Base-by-base conservation (phyloP, 495 filamentous ascomycete species). In the Pseudomonodictys pantanalensis region DNA sequence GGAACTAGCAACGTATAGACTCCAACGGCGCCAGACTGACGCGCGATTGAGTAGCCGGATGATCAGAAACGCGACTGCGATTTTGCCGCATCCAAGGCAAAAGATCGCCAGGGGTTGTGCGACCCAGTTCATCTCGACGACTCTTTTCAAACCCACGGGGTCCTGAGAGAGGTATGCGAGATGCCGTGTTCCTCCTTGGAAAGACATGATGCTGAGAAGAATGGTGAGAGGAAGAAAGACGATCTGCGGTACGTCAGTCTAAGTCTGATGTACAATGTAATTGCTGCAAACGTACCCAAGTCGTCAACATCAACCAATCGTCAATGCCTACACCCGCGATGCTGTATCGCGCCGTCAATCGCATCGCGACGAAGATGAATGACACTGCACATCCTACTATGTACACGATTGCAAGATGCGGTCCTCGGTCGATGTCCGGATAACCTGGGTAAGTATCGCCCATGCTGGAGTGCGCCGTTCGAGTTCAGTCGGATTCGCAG, bases 271-370 rank as follows among this genome's bases (percentile, higher is more conserved):
- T 23, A 15, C 3, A 26, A 22, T 42, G 11, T 5, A 29, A n/a
- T 22, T 15, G 38, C 11, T n/a, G n/a, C 24, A 38, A 10, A 59
- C 56, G 8, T 54, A 54, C 57, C 57, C 57, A 60, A 26, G 49
- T 53, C 20, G 51, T 32, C 26, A 60, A 48, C 57, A 60, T 60
- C 23, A 3, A 33, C 57, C 57, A 60, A 26, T 60, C 57, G 46
- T 60, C 57, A 32, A 60, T 60, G 4, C 57, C 50, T 12, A 60
- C 57, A 47, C 57, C 39, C 7, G 57, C 49, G 25, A 60, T 60
- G 24, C 57, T 60, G 49, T 51, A 60, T 24, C 57, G 23, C 18
- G 57, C 57, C 23, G 30, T 43, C 3, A 60, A 33, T 30, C 57
- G 15, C 57, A 54, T 60, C 11, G 18, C 50, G 22, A 60, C 57